Conservation (phyloP, 495 filamentous ascomycete genomes). For the Chaetomium fimeti region DNA sequence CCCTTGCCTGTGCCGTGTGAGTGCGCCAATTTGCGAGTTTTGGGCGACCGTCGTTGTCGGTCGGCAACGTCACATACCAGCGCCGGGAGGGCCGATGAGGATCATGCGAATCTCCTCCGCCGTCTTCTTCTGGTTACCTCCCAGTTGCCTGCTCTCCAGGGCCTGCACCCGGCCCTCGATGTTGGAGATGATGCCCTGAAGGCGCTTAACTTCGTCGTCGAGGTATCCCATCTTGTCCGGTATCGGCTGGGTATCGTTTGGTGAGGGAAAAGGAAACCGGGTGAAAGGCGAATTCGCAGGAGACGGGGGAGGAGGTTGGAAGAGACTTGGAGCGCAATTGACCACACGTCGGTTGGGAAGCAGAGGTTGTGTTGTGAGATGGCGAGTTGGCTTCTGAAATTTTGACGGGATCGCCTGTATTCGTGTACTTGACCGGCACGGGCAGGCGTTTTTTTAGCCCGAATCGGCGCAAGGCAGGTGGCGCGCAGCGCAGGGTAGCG, state of each 20-base stretch:
- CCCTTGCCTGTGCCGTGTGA: constrained; percentile 75
- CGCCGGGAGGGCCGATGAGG: constrained; percentile 94
- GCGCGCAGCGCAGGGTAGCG: constrained; percentile 9
- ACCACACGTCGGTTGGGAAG: constrained; percentile 22
- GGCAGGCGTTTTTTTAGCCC: constrained; percentile 24
- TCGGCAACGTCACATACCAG: constrained; percentile 61
- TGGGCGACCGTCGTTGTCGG: neutral
- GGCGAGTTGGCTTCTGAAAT: constrained; percentile 25
- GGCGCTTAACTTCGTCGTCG: constrained; percentile 71
- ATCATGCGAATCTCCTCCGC: constrained; percentile 83
- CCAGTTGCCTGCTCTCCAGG: constrained; percentile 62
- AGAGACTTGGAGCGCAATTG: constrained; percentile 29
- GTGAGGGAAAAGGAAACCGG: constrained; percentile 23
- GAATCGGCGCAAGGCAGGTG: neutral
- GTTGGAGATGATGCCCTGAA: constrained; percentile 74
- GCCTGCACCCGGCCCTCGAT: constrained; percentile 80
- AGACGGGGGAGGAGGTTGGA: constrained; percentile 19
- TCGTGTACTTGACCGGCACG: constrained; percentile 16
- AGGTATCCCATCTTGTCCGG: constrained; percentile 74
- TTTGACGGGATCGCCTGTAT: constrained; percentile 27
- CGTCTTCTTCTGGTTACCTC: constrained; percentile 44
- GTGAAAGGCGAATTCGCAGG: constrained; percentile 22
- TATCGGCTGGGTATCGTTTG: constrained; percentile 28
- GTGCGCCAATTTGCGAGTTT: constrained; percentile 12
- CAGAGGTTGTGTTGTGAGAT: constrained; percentile 16